Evolutionary conservation across 2,329 filamentous ascomycete genomes (phyloP).

Genomic region (Tolypocladium tundrense): DNA sequence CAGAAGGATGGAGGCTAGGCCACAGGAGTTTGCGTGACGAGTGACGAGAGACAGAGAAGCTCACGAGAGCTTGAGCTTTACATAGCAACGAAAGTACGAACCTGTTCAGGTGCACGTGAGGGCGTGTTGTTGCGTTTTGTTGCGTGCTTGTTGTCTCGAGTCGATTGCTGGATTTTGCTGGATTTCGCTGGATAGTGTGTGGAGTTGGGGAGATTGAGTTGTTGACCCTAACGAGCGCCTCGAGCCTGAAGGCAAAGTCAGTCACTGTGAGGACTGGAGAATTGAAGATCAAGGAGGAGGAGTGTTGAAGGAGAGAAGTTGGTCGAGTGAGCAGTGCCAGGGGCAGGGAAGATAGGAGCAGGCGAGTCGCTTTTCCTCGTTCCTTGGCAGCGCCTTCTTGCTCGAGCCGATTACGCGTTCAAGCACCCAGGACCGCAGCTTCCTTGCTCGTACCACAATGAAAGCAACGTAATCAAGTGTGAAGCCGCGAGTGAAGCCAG

Average conservation of each 20-base stretch:
- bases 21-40: not conserved
- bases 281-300: not conserved
- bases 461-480: not conserved
- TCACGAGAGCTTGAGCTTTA: not conserved
- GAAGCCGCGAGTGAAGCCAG: not conserved
- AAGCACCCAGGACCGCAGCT: not conserved
- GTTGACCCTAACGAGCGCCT: not conserved
- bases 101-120: not conserved
- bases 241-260: not conserved
- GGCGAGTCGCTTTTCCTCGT: not conserved
- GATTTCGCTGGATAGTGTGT: too few relatives aligned
- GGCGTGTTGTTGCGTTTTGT: not conserved
- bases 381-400: not conserved
- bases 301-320: not conserved
- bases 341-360: not conserved
- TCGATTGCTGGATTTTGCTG: not conserved
- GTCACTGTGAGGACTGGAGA: not conserved
- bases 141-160: not conserved
- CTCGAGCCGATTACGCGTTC: too few relatives aligned
- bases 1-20: not conserved
- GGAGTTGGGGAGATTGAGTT: not conserved
- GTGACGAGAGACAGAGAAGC: not conserved
- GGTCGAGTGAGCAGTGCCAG: not conserved
- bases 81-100: not conserved
- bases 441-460: not conserved